These are phyloP conservation scores for Mycosphaerelloides madeirae DNA, from an alignment of 2,329 filamentous ascomycete genomes.

Conservation along the genomic window DNA sequence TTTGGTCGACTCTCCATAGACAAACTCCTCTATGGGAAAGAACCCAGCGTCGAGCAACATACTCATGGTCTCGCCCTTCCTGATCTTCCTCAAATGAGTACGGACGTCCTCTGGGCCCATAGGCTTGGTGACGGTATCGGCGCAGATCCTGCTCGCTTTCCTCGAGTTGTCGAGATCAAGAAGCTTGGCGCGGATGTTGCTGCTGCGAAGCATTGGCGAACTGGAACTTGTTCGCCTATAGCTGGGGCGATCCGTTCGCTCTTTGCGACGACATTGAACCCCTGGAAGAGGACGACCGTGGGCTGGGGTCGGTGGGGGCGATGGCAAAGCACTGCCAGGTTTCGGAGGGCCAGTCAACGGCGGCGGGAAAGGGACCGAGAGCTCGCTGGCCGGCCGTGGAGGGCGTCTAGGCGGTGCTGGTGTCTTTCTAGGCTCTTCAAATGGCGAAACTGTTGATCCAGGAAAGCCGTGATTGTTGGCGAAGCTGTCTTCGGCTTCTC, in stretches of 20 bases:
- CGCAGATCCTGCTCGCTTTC: conserved; percentile 1
- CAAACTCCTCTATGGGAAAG: conserved; percentile 18
- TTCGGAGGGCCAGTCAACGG: conserved; percentile 2
- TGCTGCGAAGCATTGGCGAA: neutral
- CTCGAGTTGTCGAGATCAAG: conserved; percentile 4
- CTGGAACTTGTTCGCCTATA: neutral
- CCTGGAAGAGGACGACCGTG: neutral
- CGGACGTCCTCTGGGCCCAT: conserved; percentile 1
- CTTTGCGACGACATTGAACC: neutral
- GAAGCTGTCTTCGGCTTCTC: neutral
- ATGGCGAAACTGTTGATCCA: conserved; percentile 3
- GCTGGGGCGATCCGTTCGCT: neutral
- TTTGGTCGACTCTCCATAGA: conserved; percentile 6
- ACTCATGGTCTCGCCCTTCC: conserved; percentile 29
- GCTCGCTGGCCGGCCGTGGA: conserved; percentile 18
- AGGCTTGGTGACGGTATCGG: conserved; percentile 10
- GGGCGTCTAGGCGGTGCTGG: conserved; percentile 21
- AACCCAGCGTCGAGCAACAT: conserved; percentile 30
- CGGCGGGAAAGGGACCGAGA: conserved; percentile 12
- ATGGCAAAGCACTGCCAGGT: conserved; percentile 3
- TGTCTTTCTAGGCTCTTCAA: conserved; percentile 14
- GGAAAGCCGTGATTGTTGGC: neutral
- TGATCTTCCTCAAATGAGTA: conserved; percentile 11
- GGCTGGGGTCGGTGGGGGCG: conserved; percentile 14
- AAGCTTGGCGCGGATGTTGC: conserved; percentile 3